Conservation (phyloP, 192 early-diverging fungal species). For the Coemansia guatemalensis region DNA sequence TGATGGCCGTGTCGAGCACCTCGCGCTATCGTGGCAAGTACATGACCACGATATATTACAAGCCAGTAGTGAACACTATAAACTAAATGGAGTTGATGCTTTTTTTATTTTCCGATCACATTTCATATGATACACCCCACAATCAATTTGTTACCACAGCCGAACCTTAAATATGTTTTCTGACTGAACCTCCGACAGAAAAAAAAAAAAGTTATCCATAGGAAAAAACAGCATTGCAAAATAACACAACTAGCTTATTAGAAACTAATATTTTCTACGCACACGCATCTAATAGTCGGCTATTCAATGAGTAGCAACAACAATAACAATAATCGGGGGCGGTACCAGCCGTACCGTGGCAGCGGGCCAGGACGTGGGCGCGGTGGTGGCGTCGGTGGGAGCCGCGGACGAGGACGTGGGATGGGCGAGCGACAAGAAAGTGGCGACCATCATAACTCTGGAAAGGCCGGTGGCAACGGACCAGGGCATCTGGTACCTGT, state of each 20-base stretch:
- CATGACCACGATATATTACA: slow-evolving; percentile 56
- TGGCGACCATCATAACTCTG: background rate
- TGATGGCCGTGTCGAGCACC: slow-evolving; percentile 91
- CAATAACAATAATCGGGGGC: slow-evolving; percentile 14
- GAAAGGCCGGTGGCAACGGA: slow-evolving; percentile 2
- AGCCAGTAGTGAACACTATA: slow-evolving; percentile 27
- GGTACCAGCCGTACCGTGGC: slow-evolving; percentile 20
- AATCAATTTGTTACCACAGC: background rate
- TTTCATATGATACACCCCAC: background rate
- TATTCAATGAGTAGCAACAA: slow-evolving; percentile 11
- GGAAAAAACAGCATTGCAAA: too few relatives aligned
- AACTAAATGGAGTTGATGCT: background rate
- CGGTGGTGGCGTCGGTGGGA: background rate
- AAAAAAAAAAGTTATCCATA: too few relatives aligned
- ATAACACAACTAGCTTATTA: background rate
- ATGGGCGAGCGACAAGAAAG: background rate
- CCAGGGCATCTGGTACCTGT: slow-evolving; percentile 20
- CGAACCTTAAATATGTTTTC: background rate
- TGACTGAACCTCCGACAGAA: background rate
- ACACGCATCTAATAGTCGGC: too few relatives aligned
- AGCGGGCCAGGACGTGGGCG: slow-evolving; percentile 1
- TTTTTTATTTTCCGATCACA: background rate
- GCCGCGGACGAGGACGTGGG: slow-evolving; percentile 15
- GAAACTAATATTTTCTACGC: too few relatives aligned
- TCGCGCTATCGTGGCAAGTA: slow-evolving; percentile 91